A percentile compares a stretch with the other conserved stretches of the same genome.
Evolutionary conservation across 805 yeast species (phyloP).

Genomic region (Kregervanrija fluxuum): DNA sequence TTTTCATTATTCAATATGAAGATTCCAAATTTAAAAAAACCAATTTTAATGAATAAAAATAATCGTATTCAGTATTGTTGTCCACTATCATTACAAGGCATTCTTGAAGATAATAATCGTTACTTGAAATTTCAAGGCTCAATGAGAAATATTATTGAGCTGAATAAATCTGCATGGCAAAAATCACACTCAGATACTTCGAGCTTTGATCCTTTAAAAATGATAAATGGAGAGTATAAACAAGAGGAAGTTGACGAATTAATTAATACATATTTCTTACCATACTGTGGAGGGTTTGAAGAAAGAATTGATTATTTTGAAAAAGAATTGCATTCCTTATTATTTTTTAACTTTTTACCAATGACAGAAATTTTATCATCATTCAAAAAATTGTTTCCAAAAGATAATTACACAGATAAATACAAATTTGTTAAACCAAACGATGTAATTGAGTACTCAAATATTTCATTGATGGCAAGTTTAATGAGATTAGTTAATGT

Average conservation of each 20-base stretch:
- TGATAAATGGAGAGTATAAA: neutral
- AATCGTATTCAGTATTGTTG: too few species aligned
- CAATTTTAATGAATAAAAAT: too few species aligned
- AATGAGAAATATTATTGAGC: too few species aligned
- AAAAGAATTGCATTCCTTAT: constrained; percentile 8
- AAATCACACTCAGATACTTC: neutral
- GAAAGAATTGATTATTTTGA: constrained; percentile 17
- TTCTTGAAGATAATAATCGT: constrained; percentile 1
- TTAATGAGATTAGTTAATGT: constrained; percentile 7
- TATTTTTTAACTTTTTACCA: constrained; percentile 11
- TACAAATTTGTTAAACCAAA: constrained; percentile 7
- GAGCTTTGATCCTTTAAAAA: neutral
- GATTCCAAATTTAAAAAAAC: too few species aligned
- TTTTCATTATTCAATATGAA: too few species aligned
- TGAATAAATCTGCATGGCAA: neutral
- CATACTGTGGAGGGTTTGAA: constrained; percentile 14
- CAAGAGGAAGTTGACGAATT: constrained; percentile 2
- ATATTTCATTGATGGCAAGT: constrained; percentile 13
- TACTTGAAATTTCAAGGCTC: constrained; percentile 1
- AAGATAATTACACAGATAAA: constrained; percentile 4
- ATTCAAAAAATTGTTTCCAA: constrained; percentile 9
- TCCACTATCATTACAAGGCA: neutral
- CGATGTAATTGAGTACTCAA: constrained; percentile 8
- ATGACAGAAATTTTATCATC: constrained; percentile 2
- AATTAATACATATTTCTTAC: constrained; percentile 5